Base-by-base conservation (phyloP, 306 rosid species). In the Acacia confusa region DNA sequence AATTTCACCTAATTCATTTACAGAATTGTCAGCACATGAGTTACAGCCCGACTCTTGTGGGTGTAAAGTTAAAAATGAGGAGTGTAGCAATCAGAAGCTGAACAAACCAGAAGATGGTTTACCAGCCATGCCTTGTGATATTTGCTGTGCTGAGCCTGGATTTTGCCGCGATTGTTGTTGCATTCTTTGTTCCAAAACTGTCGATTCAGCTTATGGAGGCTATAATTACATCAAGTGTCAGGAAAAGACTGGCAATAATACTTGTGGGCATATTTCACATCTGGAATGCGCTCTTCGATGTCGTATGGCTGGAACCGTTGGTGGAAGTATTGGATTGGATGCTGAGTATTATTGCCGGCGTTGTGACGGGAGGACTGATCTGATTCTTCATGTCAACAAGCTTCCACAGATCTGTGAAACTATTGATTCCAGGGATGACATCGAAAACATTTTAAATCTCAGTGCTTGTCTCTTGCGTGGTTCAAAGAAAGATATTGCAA, bases 111-210 rank as follows among this genome's bases (percentile, higher is more conserved):
- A 87, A 72, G 80, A 80, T 22, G 72, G 70, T 77, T 76, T 83
- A 27, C 77, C 88, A 12, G 81, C 65, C 78, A 89, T 91, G 90
- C 81, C 87, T 25, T 93, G 99, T 84, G 87, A 88, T 81, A 74
- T 92, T 61, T 95, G 99, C 86, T 95, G 99, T 80, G 43, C 69
- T 72, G 97, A 92, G 80, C 78, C 93, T 30, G 78, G 80, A 41
- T 95, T 95, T 84, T 93, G 98, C 82, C 93, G 94, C 44, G 89
- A 88, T 77, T 95, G 99, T 82, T 84, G 89, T 75, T 95, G 99
- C 84, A 88, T 93, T 84, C 91, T 95, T 50, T 95, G 98, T 82
- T 68, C 88, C 84, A 85, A 87, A 89, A 78, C 83, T 55, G 75
- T 95, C 47, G 79, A 83, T 83, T 85, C 84, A 13, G 86, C 84